Conservation (phyloP, 371 early-diverging fungal genomes). For the Zopfochytrium polystomum region DNA sequence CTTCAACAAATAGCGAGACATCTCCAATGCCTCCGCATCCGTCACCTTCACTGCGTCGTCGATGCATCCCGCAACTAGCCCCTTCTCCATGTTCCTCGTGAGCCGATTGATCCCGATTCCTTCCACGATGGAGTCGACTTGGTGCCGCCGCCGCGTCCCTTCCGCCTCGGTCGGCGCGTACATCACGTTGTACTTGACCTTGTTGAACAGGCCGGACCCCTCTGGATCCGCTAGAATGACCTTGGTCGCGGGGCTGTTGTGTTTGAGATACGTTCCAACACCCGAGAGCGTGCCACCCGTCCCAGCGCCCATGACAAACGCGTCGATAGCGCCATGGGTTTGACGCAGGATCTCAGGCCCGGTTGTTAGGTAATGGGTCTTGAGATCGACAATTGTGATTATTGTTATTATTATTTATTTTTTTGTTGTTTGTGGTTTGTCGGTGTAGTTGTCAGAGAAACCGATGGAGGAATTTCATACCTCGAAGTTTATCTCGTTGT, state of each 20-base stretch:
- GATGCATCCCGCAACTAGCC: constrained; percentile 48
- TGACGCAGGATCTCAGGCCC: constrained; percentile 88
- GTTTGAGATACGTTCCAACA: constrained; percentile 75
- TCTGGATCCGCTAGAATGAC: constrained; percentile 88
- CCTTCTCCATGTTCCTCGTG: constrained; percentile 72
- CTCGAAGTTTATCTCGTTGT: constrained; percentile 77
- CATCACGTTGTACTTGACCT: constrained; percentile 86
- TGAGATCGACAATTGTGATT: too few species aligned
- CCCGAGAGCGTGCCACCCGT: constrained; percentile 96
- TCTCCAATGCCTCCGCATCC: constrained; percentile 86
- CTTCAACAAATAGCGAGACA: constrained; percentile 81
- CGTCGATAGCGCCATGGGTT: constrained; percentile 67
- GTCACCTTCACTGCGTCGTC: constrained; percentile 85
- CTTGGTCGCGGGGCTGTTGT: constrained; percentile 51
- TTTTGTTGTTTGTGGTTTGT: too few species aligned
- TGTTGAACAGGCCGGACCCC: constrained; percentile 86
- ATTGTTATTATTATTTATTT: too few species aligned
- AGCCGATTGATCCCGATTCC: constrained; percentile 94
- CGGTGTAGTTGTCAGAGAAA: background rate
- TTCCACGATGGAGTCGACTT: constrained; percentile 94
- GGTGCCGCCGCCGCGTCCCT: constrained; percentile 87
- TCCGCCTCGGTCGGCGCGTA: constrained; percentile 85
- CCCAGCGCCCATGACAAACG: constrained; percentile 60
- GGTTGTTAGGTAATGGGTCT: constrained; percentile 77
- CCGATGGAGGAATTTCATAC: constrained; percentile 3